Evolutionary conservation across 2,329 filamentous ascomycete species (phyloP).

Genomic region (Dothideomycetes sp.): DNA sequence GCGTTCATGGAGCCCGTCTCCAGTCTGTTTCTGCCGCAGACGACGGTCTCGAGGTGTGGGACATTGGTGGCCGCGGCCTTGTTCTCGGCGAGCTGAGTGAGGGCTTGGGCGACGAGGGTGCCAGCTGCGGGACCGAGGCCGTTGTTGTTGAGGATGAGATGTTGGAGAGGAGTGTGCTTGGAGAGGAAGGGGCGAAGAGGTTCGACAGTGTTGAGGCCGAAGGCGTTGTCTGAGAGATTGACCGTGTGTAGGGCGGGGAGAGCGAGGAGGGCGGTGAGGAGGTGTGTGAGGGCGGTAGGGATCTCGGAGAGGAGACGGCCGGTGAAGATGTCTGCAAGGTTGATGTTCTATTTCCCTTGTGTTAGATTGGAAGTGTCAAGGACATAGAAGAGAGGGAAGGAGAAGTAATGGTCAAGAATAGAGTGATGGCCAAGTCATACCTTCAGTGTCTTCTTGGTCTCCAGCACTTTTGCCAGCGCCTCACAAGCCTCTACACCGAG

Average conservation of each 20-base stretch:
- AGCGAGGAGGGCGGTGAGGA: constrained; percentile 78
- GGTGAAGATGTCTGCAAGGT: constrained; percentile 96
- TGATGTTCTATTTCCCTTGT: constrained; percentile 43
- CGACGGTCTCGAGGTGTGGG: constrained; percentile 84
- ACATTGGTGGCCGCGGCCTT: constrained; percentile 72
- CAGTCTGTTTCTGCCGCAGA: constrained; percentile 89
- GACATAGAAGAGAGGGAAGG: no score
- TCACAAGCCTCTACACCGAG: constrained; percentile 81
- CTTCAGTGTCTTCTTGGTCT: constrained; percentile 72
- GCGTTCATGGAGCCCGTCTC: constrained; percentile 95
- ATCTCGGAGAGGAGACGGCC: constrained; percentile 88
- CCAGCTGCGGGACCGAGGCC: constrained; percentile 88
- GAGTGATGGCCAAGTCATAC: no score
- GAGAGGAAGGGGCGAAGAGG: constrained; percentile 88
- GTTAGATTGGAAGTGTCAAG: no score
- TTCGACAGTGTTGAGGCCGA: constrained; percentile 88
- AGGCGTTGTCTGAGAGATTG: constrained; percentile 96
- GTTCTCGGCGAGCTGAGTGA: constrained; percentile 70
- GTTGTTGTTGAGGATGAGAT: constrained; percentile 97
- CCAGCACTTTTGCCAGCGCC: constrained; percentile 70
- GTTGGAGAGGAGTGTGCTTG: constrained; percentile 77
- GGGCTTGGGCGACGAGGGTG: constrained; percentile 76
- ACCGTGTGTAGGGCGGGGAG: constrained; percentile 80
- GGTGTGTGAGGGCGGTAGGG: constrained; percentile 71
- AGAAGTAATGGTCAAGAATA: no score